Evolutionary conservation across 225 moss, liverwort and hornwort species (phyloP).

Genomic region (Ulota crispa): DNA sequence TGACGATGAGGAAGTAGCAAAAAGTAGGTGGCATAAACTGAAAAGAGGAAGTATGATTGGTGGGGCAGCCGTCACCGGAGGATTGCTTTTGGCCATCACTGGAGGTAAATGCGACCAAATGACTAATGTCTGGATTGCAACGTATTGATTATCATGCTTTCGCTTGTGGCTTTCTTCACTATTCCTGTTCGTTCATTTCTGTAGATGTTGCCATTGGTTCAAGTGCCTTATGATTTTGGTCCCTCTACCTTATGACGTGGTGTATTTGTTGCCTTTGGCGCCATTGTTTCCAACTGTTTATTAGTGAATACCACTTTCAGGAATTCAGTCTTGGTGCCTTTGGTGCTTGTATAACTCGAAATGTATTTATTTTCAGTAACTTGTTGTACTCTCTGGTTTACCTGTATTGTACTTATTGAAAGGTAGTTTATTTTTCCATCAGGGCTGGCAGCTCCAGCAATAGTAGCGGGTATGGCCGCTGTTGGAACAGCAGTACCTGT

Average conservation of each 20-base stretch:
- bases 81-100: slow-evolving; percentile 81
- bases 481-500: slow-evolving; percentile 79
- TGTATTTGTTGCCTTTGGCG: background rate
- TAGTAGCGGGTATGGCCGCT: slow-evolving; percentile 84
- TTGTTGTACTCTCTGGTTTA: slow-evolving; percentile 8
- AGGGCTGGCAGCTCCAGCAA: slow-evolving; percentile 97
- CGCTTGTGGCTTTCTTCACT: background rate
- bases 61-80: slow-evolving; percentile 91
- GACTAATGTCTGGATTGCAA: background rate
- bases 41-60: slow-evolving; percentile 92
- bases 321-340: slow-evolving; percentile 4
- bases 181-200: slow-evolving; percentile 15
- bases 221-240: slow-evolving; percentile 9
- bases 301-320: background rate
- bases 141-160: slow-evolving; percentile 11
- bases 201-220: background rate
- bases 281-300: background rate
- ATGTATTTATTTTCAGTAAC: background rate
- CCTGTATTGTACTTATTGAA: slow-evolving; percentile 6
- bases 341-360: background rate
- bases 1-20: slow-evolving; percentile 62
- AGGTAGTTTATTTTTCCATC: slow-evolving; percentile 22
- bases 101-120: slow-evolving; percentile 61
- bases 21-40: slow-evolving; percentile 73
- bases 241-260: background rate